These are phyloP conservation scores for Leccinum incarnatum DNA, from an alignment of 768 basidiomycete species.

Conservation along the genomic window DNA sequence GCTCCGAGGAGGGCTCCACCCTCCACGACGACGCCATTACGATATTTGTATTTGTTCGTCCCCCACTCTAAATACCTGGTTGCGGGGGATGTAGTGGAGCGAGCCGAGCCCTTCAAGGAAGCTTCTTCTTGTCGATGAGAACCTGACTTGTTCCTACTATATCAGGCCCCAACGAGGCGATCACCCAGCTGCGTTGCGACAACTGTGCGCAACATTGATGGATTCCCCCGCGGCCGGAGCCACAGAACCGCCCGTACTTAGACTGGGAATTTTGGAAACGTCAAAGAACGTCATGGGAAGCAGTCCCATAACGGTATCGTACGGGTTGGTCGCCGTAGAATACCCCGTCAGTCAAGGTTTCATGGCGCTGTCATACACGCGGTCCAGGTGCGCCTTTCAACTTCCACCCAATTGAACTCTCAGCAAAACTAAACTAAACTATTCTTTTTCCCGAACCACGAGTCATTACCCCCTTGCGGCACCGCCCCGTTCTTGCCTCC, in stretches of 20 bases:
- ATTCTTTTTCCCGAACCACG: conserved; percentile 22
- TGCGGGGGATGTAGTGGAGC: conserved; percentile 15
- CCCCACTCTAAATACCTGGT: conserved; percentile 5
- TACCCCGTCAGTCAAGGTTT: conserved; percentile 34
- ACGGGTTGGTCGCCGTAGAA: conserved; percentile 29
- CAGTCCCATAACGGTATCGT: conserved; percentile 25
- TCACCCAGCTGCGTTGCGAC: conserved; percentile 3
- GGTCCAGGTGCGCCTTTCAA: conserved; percentile 26
- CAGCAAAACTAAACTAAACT: conserved; percentile 15
- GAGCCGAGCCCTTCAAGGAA: neutral
- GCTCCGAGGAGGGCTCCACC: conserved; percentile 10
- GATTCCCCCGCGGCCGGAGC: conserved; percentile 17
- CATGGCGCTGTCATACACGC: conserved; percentile 33
- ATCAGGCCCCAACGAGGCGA: conserved; percentile 14
- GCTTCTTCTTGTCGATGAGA: conserved; percentile 15
- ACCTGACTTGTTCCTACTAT: conserved; percentile 11
- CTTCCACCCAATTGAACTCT: neutral
- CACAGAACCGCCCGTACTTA: conserved; percentile 10
- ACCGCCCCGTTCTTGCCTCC: conserved; percentile 21
- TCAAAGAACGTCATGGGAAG: conserved; percentile 26
- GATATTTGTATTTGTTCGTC: conserved; percentile 21
- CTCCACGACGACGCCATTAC: conserved; percentile 24
- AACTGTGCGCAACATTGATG: neutral
- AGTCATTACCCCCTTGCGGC: conserved; percentile 21
- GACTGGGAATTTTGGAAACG: conserved; percentile 14